Base-by-base conservation (phyloP, 495 filamentous ascomycete species). In the Xylaria grammica region DNA sequence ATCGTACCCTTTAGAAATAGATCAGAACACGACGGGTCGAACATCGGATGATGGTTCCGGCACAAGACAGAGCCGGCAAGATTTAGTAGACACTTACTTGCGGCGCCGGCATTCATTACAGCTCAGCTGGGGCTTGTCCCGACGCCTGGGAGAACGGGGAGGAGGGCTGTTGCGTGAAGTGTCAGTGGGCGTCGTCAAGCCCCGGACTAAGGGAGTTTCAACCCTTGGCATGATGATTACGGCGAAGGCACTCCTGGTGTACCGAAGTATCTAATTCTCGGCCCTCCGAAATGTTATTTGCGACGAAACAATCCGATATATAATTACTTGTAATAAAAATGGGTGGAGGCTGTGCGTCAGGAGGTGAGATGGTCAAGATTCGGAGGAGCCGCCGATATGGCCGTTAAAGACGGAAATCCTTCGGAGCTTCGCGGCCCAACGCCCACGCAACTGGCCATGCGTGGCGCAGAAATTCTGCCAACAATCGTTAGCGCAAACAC, bases 121-220 rank as follows among this genome's bases (percentile, higher is more conserved):
- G 27, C 53, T 53, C 2, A 68, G 45, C 27, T 67, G 63, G n/a
- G 65, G 66, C 32, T 68, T 68, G 29, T 68, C 66, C 9, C 66
- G 54, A 17, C 64, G 66, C 30, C 46, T 55, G 22, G 55, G 55
- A 40, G 51, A 64, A 27, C 24, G 3, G 3, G 46, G 46, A 5
- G 29, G 60, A 34, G 13, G 2, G 17, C 26, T 15, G 2, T 55
- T 2, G 19, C 52, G 2, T 27, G 34, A 40, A 11, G 20, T 42
- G 52, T n/a, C 7, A 20, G 52, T 56, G 8, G 36, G 15, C 34
- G 29, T 20, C 11, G 52, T 42, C 15, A 27, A 13, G 1, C 34
- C 10, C 26, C 4, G 52, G 9, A 34, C 52, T 42, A 13, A n/a
- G 20, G 49, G 49, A 32, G 26, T 34, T 13, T 7, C 5, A 11